Evolutionary conservation across 2,329 filamentous ascomycete genomes (phyloP).

Genomic region (Coniochaeta sp.): DNA sequence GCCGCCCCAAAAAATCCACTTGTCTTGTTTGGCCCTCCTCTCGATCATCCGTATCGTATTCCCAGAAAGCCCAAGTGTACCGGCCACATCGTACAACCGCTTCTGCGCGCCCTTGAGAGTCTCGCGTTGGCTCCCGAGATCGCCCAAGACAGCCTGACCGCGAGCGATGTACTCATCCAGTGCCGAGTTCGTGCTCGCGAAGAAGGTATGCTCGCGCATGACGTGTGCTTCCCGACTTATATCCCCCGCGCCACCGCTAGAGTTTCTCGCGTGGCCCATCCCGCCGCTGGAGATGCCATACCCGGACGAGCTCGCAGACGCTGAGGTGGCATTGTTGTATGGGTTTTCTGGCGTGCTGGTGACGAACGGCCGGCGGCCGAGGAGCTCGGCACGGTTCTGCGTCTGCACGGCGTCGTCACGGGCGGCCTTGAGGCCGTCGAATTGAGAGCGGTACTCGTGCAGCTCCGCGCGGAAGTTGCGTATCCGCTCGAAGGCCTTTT

Average conservation of each 20-base stretch:
- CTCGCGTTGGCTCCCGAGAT: constrained; percentile 83
- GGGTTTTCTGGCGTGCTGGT: constrained; percentile 82
- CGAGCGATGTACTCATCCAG: constrained; percentile 92
- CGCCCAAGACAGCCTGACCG: constrained; percentile 81
- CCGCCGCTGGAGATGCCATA: constrained; percentile 11
- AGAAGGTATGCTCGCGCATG: constrained; percentile 83
- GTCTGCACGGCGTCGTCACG: constrained; percentile 65
- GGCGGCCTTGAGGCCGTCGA: constrained; percentile 69
- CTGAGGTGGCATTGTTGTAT: constrained; percentile 55
- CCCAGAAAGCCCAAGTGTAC: constrained; percentile 85
- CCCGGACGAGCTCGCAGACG: constrained; percentile 14
- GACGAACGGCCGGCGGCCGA: constrained; percentile 79
- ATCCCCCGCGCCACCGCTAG: constrained; percentile 25
- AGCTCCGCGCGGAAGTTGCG: constrained; percentile 81
- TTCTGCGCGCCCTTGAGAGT: constrained; percentile 93
- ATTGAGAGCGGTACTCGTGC: constrained; percentile 67
- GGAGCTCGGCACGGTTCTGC: constrained; percentile 67
- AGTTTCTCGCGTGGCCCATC: constrained; percentile 26
- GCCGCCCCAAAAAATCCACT: constrained; percentile 93
- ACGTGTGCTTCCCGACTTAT: constrained; percentile 72
- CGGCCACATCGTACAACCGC: constrained; percentile 84
- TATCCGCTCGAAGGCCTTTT: constrained; percentile 80
- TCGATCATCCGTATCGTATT: constrained; percentile 98
- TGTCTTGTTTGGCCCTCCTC: constrained; percentile 83
- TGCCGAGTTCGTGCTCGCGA: constrained; percentile 70